Percentiles rank a stretch among this genome's conserved stretches.
Evolutionary conservation across 2,329 filamentous ascomycete species (phyloP).

Genomic region (Phialophora expanda): DNA sequence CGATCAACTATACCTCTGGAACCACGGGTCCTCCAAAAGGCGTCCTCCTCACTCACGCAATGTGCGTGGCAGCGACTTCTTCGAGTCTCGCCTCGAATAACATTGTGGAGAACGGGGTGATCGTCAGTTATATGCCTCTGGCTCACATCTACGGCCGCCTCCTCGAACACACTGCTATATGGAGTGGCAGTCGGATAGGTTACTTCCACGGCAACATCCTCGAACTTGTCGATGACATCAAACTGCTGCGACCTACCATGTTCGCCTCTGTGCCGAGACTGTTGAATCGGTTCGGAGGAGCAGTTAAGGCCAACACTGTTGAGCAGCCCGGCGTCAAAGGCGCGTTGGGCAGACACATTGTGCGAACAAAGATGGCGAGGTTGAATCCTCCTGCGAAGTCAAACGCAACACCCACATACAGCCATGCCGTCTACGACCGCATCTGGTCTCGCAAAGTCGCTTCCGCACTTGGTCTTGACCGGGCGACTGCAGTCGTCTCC

Average conservation of each 20-base stretch:
- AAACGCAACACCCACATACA: slow-evolving; percentile 68
- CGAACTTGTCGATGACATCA: slow-evolving; percentile 83
- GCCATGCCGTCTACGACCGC: slow-evolving; percentile 60
- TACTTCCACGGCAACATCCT: slow-evolving; percentile 94
- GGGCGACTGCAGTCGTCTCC: slow-evolving; percentile 74
- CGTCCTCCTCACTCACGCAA: slow-evolving; percentile 75
- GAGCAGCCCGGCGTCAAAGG: slow-evolving; percentile 81
- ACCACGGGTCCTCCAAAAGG: slow-evolving; percentile 70
- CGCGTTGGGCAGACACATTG: slow-evolving; percentile 76
- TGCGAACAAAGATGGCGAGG: slow-evolving; percentile 78
- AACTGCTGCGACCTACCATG: slow-evolving; percentile 78
- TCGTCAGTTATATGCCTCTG: slow-evolving; percentile 86
- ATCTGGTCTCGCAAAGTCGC: slow-evolving; percentile 91
- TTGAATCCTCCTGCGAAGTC: slow-evolving; percentile 46
- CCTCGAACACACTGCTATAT: slow-evolving; percentile 75
- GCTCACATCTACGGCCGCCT: slow-evolving; percentile 94
- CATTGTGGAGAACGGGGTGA: slow-evolving; percentile 65
- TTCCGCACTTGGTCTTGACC: slow-evolving; percentile 80
- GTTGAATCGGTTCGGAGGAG: slow-evolving; percentile 86
- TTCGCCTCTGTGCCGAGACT: slow-evolving; percentile 90
- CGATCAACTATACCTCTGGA: slow-evolving; percentile 71
- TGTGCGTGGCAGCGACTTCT: slow-evolving; percentile 70
- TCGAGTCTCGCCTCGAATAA: slow-evolving; percentile 64
- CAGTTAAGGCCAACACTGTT: slow-evolving; percentile 78
- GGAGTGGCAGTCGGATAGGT: slow-evolving; percentile 75